phyloP scores from a whole-genome alignment of 495 filamentous ascomycete genomes.

The Annulohypoxylon moriforme region DNA sequence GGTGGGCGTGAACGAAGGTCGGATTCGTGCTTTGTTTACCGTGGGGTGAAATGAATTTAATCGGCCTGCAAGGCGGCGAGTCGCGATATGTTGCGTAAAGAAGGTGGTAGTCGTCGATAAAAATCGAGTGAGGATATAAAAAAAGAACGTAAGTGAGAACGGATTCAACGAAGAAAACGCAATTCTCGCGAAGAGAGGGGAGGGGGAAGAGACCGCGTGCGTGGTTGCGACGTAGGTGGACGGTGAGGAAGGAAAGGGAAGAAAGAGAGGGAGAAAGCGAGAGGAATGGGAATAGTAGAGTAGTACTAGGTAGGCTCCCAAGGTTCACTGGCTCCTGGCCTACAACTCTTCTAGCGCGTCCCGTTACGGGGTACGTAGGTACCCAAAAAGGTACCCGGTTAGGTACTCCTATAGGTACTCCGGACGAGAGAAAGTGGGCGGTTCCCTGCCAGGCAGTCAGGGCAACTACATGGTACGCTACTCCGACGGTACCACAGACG shows the following conservation, averaged over 20 bases:
- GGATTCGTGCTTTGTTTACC: slow-evolving; percentile 37
- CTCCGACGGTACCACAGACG: not conserved
- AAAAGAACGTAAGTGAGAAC: slow-evolving; percentile 51
- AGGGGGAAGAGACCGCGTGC: slow-evolving; percentile 41
- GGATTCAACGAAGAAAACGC: slow-evolving; percentile 45
- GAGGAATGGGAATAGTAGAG: slow-evolving; percentile 31
- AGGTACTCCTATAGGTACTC: not conserved
- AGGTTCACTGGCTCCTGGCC: not conserved
- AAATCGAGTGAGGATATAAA: slow-evolving; percentile 36
- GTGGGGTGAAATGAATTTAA: slow-evolving; percentile 30
- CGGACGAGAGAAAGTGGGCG: too few relatives aligned
- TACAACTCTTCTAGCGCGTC: not conserved
- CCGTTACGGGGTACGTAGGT: slow-evolving; percentile 14
- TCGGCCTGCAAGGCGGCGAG: slow-evolving; percentile 24
- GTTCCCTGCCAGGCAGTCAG: not conserved
- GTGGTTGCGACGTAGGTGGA: slow-evolving; percentile 50
- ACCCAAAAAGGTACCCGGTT: not conserved
- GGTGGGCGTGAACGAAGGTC: slow-evolving; percentile 31
- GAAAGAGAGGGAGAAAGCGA: slow-evolving; percentile 39
- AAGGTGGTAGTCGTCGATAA: slow-evolving; percentile 43
- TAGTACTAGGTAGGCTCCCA: not conserved
- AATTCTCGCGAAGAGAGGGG: slow-evolving; percentile 40
- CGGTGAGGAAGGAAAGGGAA: slow-evolving; percentile 42
- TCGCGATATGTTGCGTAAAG: slow-evolving; percentile 40
- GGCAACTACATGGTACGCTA: not conserved